These are phyloP conservation scores for Baorangia bicolor DNA, from an alignment of 768 basidiomycete genomes.

Conservation along the genomic window DNA sequence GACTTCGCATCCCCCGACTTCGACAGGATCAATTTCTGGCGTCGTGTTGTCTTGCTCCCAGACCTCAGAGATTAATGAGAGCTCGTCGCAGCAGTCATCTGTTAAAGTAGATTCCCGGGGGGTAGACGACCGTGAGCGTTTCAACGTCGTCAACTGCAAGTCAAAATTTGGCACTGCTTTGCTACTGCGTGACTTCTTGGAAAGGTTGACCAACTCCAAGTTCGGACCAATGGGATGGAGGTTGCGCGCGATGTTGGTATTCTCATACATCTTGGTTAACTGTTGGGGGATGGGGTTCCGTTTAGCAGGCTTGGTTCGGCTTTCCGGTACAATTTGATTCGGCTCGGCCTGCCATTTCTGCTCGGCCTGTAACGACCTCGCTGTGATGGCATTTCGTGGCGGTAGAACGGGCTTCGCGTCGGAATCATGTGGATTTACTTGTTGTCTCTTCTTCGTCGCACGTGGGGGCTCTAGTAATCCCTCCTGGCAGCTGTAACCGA, in stretches of 20 bases:
- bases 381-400: neutral
- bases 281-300: slow-evolving; percentile 35
- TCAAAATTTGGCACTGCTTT: slow-evolving; percentile 45
- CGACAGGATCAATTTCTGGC: slow-evolving; percentile 35
- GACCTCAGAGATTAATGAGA: slow-evolving; percentile 33
- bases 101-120: slow-evolving; percentile 9
- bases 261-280: slow-evolving; percentile 44
- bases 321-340: slow-evolving; percentile 6
- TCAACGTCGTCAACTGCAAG: slow-evolving; percentile 43
- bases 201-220: slow-evolving; percentile 41
- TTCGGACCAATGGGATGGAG: slow-evolving; percentile 39
- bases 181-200: slow-evolving; percentile 1
- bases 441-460: slow-evolving; percentile 31
- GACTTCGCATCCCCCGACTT: slow-evolving; percentile 32
- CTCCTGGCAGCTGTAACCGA: slow-evolving; percentile 63
- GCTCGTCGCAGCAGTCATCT: slow-evolving; percentile 36
- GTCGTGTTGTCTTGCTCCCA: slow-evolving; percentile 32
- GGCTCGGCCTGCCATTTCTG: neutral
- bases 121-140: slow-evolving; percentile 24
- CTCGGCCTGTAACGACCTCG: slow-evolving; percentile 3
- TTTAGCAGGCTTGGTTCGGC: slow-evolving; percentile 22
- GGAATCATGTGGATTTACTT: slow-evolving; percentile 22
- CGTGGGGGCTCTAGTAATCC: slow-evolving; percentile 57
- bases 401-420: neutral
- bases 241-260: slow-evolving; percentile 40